Base-by-base conservation (phyloP, 495 filamentous ascomycete species). In the Tetracladium setigerum region DNA sequence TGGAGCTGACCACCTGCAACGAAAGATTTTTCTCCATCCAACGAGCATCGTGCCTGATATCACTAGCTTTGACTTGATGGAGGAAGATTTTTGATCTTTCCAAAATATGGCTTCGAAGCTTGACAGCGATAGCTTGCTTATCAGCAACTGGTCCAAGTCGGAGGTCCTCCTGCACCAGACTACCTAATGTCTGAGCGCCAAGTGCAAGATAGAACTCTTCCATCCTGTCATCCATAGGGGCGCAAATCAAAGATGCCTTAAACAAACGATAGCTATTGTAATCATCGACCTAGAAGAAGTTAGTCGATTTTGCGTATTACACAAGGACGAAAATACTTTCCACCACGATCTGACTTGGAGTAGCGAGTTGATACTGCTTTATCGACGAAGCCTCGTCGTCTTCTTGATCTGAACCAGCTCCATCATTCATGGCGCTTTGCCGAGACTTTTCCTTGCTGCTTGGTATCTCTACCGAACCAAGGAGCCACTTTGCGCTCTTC, bases 61-160 rank as follows among this genome's bases (percentile, higher is more conserved):
- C 66, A 45, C 89, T 82, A 34, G 83, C 78, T 33, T 60, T 67
- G 50, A 74, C 72, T 48, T 67, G 72, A 57, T 95, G 80, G 38
- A 97, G 63, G 63, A 95, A 97, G 12, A 99, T 70, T 43, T 90
- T 83, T 38, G 81, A 81, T 27, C 92, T 83, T 61, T 99, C 92
- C 5, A 87, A 67, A 13, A 97, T 82, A 41, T 89, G 73, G 54
- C 84, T 88, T 34, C 82, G 79, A 41, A 96, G 64, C 62, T 78
- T 79, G 30, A 62, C 62, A 5, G 70, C 72, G 17, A 58, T 56
- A 15, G 67, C 63, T 54, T 77, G 74, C 56, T 72, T 71, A 33
- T 63, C 59, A 6, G 58, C 65, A 30, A 62, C 61, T n/a, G 63
- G 47, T 2, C 77, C 77, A 11, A 83, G 70, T 35, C 67, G 71